Base-by-base conservation (phyloP, 495 filamentous ascomycete species). In the Viridothelium virens region DNA sequence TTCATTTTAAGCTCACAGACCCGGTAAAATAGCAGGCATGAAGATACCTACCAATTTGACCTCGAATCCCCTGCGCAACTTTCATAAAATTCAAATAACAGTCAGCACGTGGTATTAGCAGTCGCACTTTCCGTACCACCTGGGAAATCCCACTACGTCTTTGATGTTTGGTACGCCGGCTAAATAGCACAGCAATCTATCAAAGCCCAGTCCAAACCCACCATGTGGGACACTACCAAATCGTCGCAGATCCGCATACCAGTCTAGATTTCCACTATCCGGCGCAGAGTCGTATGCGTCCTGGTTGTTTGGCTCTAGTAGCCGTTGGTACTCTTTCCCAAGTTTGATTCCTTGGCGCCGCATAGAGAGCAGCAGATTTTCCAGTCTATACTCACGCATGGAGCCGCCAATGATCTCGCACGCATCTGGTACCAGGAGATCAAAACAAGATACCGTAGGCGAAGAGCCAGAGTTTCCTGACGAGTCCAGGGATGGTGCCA, bases 191-290 rank as follows among this genome's bases (percentile, higher is more conserved):
- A 98, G 74, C 64, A 97, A 82, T 50, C 94, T 84, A 79, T 98
- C 94, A 74, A 97, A 96, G 0, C 94, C 94, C 63, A 97, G 74
- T 2, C 94, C 94, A 77, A 97, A 98, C 2, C 94, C 94, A 37
- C 94, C 94, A 74, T 97, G 94, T n/a, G 92, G 92, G 39, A 92
- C 89, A 70, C 87, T 92, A 36, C 94, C 94, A 86, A 91, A 98
- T 65, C 89, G 88, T 61, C 94, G 87, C 59, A 98, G 82, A 72
- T 98, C 94, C n/a, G 91, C 78, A 74, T 97, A 98, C 94, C 94
- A 98, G 67, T 89, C 83, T 14, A 98, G 80, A 68, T 77, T 79
- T 1, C 67, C 66, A 38, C 67, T 70, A 16, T 65, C 70, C 38
- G 68, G 53, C 46, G 65, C 37, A 39, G 63, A 59, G 10, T 59